Evolutionary conservation across 2,329 filamentous ascomycete species (phyloP).

Genomic region (Lasiodiplodia gonubiensis): DNA sequence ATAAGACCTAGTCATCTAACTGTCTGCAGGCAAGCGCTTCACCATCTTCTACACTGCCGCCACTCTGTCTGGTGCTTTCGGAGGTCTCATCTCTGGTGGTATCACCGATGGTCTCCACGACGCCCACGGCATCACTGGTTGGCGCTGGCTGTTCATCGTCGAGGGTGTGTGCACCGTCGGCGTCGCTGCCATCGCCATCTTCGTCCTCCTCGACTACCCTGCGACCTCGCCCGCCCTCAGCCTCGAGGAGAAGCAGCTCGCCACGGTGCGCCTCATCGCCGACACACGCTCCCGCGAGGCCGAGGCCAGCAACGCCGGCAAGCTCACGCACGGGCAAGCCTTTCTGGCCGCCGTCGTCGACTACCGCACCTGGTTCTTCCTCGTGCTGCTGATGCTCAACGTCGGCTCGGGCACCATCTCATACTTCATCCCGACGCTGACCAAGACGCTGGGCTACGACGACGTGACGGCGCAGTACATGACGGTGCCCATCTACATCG

Average conservation of each 20-base stretch:
- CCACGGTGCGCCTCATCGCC: conserved; percentile 24
- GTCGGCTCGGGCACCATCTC: conserved; percentile 29
- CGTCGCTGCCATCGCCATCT: conserved; percentile 42
- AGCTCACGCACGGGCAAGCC: conserved; percentile 23
- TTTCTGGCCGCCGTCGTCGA: conserved; percentile 27
- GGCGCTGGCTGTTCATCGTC: conserved; percentile 46
- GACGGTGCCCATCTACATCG: conserved; percentile 48
- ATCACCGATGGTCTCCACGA: conserved; percentile 64
- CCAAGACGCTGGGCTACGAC: conserved; percentile 66
- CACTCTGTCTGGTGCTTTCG: conserved; percentile 64
- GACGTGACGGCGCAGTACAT: conserved; percentile 66
- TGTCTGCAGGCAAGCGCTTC: conserved; percentile 67
- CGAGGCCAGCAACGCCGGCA: conserved; percentile 7
- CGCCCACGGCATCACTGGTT: conserved; percentile 44
- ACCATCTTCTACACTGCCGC: conserved; percentile 67
- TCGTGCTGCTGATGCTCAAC: conserved; percentile 28
- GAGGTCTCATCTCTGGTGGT: conserved; percentile 61
- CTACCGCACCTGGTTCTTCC: conserved; percentile 29
- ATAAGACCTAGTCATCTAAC: conserved; percentile 41
- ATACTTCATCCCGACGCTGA: conserved; percentile 63
- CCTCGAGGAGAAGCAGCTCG: conserved; percentile 51
- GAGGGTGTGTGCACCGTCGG: conserved; percentile 34
- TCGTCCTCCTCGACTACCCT: conserved; percentile 66
- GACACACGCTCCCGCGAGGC: conserved; percentile 14
- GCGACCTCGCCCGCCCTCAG: conserved; percentile 63